These are phyloP conservation scores for Russula emetica DNA, from an alignment of 768 basidiomycete genomes.

Conservation along the genomic window DNA sequence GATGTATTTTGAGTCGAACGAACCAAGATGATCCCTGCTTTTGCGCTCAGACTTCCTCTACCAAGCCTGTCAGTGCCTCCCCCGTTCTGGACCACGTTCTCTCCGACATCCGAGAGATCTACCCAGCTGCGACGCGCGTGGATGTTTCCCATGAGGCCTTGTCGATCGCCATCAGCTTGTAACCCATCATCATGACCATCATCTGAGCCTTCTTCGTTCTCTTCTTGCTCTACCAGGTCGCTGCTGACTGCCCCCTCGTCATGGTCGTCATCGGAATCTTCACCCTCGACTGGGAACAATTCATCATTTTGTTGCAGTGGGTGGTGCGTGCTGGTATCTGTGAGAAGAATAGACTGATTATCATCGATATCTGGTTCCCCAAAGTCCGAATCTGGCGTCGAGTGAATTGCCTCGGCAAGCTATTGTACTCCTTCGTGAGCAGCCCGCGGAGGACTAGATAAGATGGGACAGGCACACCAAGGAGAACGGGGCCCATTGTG, in stretches of 20 bases:
- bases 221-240: conserved; percentile 19
- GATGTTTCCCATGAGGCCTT: conserved; percentile 24
- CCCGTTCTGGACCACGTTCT: conserved; percentile 5
- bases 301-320: conserved; percentile 28
- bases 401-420: conserved; percentile 81
- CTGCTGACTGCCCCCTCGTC: conserved; percentile 17
- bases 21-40: conserved; percentile 85
- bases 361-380: conserved; percentile 32
- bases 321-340: conserved; percentile 36
- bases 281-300: conserved; percentile 34
- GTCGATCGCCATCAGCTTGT: conserved; percentile 18
- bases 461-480: conserved; percentile 49
- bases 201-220: conserved; percentile 33
- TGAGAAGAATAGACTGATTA: conserved; percentile 38
- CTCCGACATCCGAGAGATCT: conserved; percentile 16
- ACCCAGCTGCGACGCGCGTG: conserved; percentile 26
- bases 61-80: not conserved
- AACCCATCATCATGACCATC: conserved; percentile 31
- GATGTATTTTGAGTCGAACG: conserved; percentile 31
- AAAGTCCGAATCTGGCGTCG: conserved; percentile 42
- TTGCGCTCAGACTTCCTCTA: conserved; percentile 53
- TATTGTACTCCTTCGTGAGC: conserved; percentile 12
- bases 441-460: not conserved
- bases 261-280: conserved; percentile 29
- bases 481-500: conserved; percentile 91